Evolutionary conservation across 805 yeast species (phyloP), one percentile per base, ranked within the genome.

Genomic region (Yarrowia sp.): DNA sequence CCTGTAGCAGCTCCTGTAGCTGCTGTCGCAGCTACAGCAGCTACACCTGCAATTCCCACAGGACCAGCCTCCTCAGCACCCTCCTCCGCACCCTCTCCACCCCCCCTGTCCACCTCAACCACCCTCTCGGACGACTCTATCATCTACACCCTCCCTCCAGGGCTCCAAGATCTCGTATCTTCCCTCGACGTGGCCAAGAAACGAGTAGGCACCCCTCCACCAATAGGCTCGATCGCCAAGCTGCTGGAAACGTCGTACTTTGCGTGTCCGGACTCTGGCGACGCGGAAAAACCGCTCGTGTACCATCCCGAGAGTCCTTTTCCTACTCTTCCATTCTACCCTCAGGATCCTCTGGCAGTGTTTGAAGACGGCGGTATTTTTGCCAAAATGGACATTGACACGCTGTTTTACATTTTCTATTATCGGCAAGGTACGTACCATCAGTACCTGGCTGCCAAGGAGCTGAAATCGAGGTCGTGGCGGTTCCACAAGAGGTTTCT

Each of bases 221-320:
- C 86, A 15, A 78, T 84, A 66, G 80, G 80, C 33, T 74, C 83
- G 2, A 85, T 89, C 28, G 77, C 83, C 58, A 81, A 81, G 66
- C 78, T 84, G 69, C 79, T 93, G 69, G 96, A 90, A 73, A 83
- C 88, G 0, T 92, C 98, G 2, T 79, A 90, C 66, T 79, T 90
- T 69, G 89, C 89, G 71, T 91, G 98, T 74, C 98, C 99, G 0
- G 98, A 95, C 76, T 90, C 98, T 0, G 83, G 86, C 66, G 96
- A 93, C 74, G 87, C 96, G 1, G 98, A 93, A 71, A 84, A 80
- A 70, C 96, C 98, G 15, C 83, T 87, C 67, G 82, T 83, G 73
- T 86, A 91, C 74, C 84, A 83, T 57, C 93, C 98, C 7, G 82
- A 83, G 22, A 85, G 86, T 69, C 96, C 96, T 64, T 96, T 89